Conservation (phyloP, 192 early-diverging fungal genomes). For the Entomortierella parvispora region DNA sequence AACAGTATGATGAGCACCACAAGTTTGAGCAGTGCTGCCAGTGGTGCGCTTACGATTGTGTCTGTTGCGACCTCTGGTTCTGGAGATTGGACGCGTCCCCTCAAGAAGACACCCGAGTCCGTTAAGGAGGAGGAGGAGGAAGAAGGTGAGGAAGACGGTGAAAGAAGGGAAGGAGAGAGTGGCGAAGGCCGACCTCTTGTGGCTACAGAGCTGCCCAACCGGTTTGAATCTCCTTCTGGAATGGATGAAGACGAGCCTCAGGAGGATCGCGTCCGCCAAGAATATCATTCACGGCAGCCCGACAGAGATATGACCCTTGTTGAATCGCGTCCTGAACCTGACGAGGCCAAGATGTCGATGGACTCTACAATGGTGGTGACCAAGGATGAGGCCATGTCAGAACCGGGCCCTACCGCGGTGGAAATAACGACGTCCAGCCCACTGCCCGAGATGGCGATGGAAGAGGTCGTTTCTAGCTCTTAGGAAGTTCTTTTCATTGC, state of each 20-base stretch:
- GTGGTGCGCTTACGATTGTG: neutral
- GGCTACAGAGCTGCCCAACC: neutral
- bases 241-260: slow-evolving; percentile 23
- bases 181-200: neutral
- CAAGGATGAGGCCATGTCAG: no score
- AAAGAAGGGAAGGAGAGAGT: neutral
- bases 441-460: slow-evolving; percentile 16
- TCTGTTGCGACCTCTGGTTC: slow-evolving; percentile 4
- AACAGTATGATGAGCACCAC: slow-evolving; percentile 33
- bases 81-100: slow-evolving; percentile 10
- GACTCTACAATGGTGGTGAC: no score
- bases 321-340: no score
- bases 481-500: no score
- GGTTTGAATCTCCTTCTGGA: slow-evolving; percentile 33
- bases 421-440: neutral
- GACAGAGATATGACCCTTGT: no score
- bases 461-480: neutral
- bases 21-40: slow-evolving; percentile 36
- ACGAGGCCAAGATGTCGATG: no score
- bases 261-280: neutral
- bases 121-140: slow-evolving; percentile 5
- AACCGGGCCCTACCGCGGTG: no score
- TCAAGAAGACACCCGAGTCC: slow-evolving; percentile 3
- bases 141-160: neutral
- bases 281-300: no score